A percentile compares a stretch with the other conserved stretches of the same genome.
phyloP scores from a whole-genome alignment of 148 eudicot species.

The Vaccinium darrowii region DNA sequence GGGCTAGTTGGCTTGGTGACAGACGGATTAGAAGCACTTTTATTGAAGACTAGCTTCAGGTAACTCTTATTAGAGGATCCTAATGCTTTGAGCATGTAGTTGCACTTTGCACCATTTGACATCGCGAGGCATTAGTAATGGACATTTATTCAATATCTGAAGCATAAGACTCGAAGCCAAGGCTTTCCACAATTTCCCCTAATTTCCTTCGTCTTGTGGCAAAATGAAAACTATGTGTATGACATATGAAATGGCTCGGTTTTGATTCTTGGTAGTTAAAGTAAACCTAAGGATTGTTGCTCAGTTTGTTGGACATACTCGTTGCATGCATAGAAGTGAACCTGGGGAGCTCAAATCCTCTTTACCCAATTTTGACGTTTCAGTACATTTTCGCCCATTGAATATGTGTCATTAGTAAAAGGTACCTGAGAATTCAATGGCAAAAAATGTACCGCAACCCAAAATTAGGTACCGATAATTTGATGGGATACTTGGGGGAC shows the following conservation, averaged over 20 bases:
- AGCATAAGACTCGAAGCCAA: neutral
- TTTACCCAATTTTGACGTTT: neutral
- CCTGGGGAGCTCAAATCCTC: neutral
- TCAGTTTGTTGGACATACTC: neutral
- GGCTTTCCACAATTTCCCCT: neutral
- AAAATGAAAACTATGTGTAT: neutral
- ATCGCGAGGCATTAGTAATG: neutral
- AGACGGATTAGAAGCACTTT: neutral
- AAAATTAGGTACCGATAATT: too few species aligned
- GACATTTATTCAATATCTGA: neutral
- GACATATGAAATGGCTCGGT: neutral
- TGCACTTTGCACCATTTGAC: neutral
- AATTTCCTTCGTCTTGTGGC: neutral
- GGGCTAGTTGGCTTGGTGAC: neutral
- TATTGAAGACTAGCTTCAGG: neutral
- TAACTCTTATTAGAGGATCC: neutral
- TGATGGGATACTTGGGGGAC: neutral
- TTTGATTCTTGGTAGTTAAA: neutral
- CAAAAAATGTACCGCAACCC: too few species aligned
- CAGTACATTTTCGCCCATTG: too few species aligned
- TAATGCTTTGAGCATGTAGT: slow-evolving; percentile 2
- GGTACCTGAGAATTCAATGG: too few species aligned
- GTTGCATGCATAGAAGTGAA: neutral
- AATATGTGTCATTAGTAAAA: neutral
- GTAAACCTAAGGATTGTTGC: neutral